Evolutionary conservation across 2,329 filamentous ascomycete genomes (phyloP).

Genomic region (Orbilia quercus): DNA sequence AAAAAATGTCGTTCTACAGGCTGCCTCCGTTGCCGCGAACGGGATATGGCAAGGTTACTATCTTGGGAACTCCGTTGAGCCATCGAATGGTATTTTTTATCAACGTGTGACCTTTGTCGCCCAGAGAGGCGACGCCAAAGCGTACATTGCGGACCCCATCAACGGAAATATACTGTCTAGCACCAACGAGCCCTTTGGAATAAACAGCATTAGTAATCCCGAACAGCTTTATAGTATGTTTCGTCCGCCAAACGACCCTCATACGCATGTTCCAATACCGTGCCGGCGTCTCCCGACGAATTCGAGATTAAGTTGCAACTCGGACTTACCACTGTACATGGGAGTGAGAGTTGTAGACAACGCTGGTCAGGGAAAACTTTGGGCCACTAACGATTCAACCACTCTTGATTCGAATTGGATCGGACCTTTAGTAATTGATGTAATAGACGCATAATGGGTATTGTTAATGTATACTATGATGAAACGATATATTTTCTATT

Average conservation of each 20-base stretch:
- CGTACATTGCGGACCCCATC: not conserved
- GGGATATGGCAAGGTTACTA: constrained; percentile 3
- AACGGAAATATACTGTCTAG: constrained; percentile 9
- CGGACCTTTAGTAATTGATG: constrained; percentile 14
- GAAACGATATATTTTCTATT: no score
- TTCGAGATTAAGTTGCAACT: not conserved
- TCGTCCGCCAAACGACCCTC: not conserved
- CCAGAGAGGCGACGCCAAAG: not conserved
- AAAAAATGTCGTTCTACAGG: not conserved
- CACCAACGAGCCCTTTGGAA: constrained; percentile 8
- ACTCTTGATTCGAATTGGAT: not conserved
- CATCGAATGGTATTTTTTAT: not conserved
- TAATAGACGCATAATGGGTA: not conserved
- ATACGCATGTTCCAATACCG: constrained; percentile 3
- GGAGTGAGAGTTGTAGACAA: not conserved
- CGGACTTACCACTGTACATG: not conserved
- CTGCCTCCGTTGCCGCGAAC: not conserved
- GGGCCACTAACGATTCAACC: not conserved
- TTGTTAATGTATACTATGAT: not conserved
- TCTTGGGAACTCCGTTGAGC: not conserved
- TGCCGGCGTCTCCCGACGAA: constrained; percentile 12
- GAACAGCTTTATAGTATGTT: constrained; percentile 11
- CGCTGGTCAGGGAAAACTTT: constrained; percentile 1
- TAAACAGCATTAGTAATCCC: not conserved
- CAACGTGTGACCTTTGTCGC: constrained; percentile 3